phyloP scores from a whole-genome alignment of 192 early-diverging fungal species.

The Borealophlyctis nickersoniae region DNA sequence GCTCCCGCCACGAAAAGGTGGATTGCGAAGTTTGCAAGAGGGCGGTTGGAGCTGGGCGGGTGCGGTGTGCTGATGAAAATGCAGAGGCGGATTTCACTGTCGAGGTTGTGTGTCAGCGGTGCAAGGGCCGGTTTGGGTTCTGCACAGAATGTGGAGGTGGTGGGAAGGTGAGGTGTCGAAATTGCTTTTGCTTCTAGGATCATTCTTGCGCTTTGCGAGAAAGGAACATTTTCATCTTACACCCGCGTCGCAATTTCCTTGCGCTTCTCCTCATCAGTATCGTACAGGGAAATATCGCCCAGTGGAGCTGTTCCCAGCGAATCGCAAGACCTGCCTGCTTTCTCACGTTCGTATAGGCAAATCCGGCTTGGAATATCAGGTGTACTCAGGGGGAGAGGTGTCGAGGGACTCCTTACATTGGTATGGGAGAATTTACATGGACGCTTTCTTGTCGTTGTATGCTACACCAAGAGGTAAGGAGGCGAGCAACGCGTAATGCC shows the following conservation, averaged over 20 bases:
- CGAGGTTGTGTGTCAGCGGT: conserved; percentile 37
- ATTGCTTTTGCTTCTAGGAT: not conserved
- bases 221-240: not conserved
- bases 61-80: not conserved
- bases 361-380: conserved; percentile 15
- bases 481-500: not conserved
- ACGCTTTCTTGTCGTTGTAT: conserved; percentile 26
- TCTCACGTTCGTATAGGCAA: conserved; percentile 38
- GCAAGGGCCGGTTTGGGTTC: conserved; percentile 29
- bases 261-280: conserved; percentile 41
- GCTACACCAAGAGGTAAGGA: conserved; percentile 22
- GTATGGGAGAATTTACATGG: conserved; percentile 9
- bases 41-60: conserved; percentile 5
- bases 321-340: conserved; percentile 37
- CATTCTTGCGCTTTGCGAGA: not conserved
- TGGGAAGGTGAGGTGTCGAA: conserved; percentile 17
- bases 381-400: conserved; percentile 13
- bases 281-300: conserved; percentile 49
- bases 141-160: conserved; percentile 42
- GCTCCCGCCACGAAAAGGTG: conserved; percentile 1
- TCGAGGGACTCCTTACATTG: not conserved
- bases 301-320: conserved; percentile 35
- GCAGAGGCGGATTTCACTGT: conserved; percentile 7
- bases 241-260: not conserved
- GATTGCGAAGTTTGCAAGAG: conserved; percentile 33